These are phyloP conservation scores for Neurospora tetraspora DNA, from an alignment of 495 filamentous ascomycete species.

Conservation along the genomic window DNA sequence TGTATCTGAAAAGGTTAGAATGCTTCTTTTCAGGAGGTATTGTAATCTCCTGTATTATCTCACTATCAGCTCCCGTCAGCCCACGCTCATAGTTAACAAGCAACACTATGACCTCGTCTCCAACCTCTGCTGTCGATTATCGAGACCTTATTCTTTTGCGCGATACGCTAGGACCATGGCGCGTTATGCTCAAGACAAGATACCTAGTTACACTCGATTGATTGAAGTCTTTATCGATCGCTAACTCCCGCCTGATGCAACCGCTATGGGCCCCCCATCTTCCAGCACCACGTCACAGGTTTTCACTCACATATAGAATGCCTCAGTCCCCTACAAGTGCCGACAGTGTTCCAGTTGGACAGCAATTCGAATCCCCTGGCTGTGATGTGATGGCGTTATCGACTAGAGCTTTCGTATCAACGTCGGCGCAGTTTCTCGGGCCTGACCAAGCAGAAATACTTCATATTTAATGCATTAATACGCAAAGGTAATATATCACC, in stretches of 20 bases:
- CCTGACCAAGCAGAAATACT: background rate
- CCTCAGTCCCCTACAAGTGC: background rate
- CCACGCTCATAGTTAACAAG: background rate
- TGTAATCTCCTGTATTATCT: background rate
- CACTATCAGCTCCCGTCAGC: background rate
- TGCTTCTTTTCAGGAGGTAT: background rate
- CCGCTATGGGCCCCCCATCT: background rate
- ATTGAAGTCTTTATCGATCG: background rate
- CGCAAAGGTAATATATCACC: background rate
- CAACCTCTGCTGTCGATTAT: background rate
- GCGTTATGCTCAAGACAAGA: background rate
- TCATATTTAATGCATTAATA: background rate
- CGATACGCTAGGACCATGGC: background rate
- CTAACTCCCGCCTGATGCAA: background rate
- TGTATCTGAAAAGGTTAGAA: constrained; percentile 1
- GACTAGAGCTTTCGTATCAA: background rate
- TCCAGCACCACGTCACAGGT: background rate
- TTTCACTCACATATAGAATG: background rate
- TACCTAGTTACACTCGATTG: background rate
- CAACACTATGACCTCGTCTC: background rate
- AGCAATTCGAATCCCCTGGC: background rate
- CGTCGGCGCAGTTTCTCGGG: background rate
- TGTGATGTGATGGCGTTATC: background rate
- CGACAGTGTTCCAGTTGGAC: background rate
- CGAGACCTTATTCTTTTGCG: background rate